Percentiles rank a stretch among this genome's conserved stretches.
phyloP scores from a whole-genome alignment of 495 filamentous ascomycete species.

The Lineolata rhizophorae region DNA sequence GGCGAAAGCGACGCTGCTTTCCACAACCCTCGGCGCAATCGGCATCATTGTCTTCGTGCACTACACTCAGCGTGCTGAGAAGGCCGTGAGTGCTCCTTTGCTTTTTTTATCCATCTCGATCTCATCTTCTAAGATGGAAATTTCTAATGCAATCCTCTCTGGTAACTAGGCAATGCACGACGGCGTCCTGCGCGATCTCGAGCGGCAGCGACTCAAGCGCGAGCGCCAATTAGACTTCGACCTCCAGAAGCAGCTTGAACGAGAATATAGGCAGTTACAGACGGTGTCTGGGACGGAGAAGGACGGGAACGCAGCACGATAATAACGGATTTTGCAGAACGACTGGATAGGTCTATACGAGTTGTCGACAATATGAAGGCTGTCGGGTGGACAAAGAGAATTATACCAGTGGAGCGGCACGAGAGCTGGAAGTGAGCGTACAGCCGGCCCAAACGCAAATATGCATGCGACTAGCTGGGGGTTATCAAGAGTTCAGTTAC shows the following conservation, averaged over 20 bases:
- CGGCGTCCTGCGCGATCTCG: slow-evolving; percentile 84
- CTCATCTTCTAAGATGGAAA: not conserved
- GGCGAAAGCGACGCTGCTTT: slow-evolving; percentile 63
- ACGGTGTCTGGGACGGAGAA: no score
- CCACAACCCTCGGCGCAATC: slow-evolving; percentile 52
- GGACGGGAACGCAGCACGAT: no score
- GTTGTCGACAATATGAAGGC: no score
- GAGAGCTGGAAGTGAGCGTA: no score
- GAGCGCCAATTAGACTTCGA: slow-evolving; percentile 78
- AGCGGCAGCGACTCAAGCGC: slow-evolving; percentile 73
- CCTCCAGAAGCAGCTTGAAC: slow-evolving; percentile 63
- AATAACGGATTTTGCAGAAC: no score
- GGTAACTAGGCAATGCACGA: slow-evolving; percentile 68
- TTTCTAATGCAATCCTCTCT: slow-evolving; percentile 7
- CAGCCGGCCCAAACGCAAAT: no score
- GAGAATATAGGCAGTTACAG: slow-evolving; percentile 80
- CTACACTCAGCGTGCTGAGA: slow-evolving; percentile 65
- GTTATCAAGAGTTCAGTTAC: no score
- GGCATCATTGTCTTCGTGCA: slow-evolving; percentile 74
- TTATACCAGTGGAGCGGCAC: no score
- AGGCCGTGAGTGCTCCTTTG: slow-evolving; percentile 35
- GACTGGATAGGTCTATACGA: no score
- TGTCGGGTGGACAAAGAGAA: no score
- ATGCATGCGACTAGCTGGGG: no score
- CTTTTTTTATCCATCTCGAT: not conserved